Evolutionary conservation across 129 eudicot genomes (phyloP).

Genomic region (Flaveria ramosissima): DNA sequence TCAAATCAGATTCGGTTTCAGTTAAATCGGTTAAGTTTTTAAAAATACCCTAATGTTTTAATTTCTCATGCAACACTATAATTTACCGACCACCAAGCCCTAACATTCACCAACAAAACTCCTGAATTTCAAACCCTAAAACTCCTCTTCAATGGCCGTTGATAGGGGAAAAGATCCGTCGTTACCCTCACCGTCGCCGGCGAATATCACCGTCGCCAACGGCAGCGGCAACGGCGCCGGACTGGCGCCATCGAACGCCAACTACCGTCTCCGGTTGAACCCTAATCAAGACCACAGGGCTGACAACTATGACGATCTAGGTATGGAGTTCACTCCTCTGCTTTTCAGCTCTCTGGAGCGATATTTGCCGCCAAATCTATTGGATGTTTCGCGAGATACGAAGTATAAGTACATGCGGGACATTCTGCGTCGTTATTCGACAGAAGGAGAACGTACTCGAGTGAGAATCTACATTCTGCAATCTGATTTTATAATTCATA

Average conservation of each 20-base stretch:
- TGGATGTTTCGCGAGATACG: conserved; percentile 46
- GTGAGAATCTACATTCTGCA: conserved; percentile 31
- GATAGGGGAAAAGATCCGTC: conserved; percentile 44
- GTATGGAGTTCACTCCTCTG: conserved; percentile 64
- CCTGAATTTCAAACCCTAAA: conserved; percentile 24
- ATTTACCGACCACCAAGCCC: conserved; percentile 19
- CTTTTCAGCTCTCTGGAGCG: conserved; percentile 77
- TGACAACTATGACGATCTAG: conserved; percentile 69
- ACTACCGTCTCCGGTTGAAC: conserved; percentile 63
- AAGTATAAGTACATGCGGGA: conserved; percentile 67
- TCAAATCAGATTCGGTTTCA: background rate
- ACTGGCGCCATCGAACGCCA: conserved; percentile 39
- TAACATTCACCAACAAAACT: background rate
- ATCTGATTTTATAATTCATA: background rate
- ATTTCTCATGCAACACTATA: background rate
- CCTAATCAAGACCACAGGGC: conserved; percentile 72
- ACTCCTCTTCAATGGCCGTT: conserved; percentile 33
- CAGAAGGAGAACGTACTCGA: conserved; percentile 74
- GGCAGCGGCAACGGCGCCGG: conserved; percentile 36
- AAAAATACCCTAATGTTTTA: background rate
- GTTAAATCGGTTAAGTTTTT: background rate
- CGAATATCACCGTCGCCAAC: conserved; percentile 27
- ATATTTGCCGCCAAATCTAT: conserved; percentile 64
- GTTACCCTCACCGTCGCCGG: conserved; percentile 24
- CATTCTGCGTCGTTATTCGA: conserved; percentile 68